Evolutionary conservation across 129 eudicot species (phyloP), one percentile per base, ranked within the genome.

Genomic region (Saposhnikovia divaricata): DNA sequence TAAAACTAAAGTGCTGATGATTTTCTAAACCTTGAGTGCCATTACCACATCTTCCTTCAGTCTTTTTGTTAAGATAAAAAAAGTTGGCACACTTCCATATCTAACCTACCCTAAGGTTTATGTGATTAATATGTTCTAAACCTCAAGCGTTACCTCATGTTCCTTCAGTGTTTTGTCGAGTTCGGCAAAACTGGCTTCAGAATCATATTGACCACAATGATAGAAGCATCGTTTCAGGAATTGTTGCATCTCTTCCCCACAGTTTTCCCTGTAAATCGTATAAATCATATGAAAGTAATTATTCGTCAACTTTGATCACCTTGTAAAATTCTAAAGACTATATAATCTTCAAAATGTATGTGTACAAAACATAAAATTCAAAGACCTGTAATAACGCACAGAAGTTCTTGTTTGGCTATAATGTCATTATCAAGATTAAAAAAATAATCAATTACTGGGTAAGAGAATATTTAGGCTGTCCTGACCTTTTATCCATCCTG

Each of bases 141-240:
- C 39, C 72, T 66, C 55, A 25, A n/a, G 72, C 25, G 45, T 81
- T 86, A 94, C 98, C 98, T 94, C 98, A 61, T 91, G 98, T 77
- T 91, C 88, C 87, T 87, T 94, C 50, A 94, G 97, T 61, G 87
- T 92, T 80, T 84, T 89, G 85, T 94, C 97, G 40, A 94, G 92
- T 85, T 92, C 97, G 37, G 87, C 76, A 83, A 94, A 94, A 84
- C 89, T 78, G 15, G 89, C 87, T 73, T 78, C 80, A 70, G 97
- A 90, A 87, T 94, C 97, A 27, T 94, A 94, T 80, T 94, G 98
- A 78, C 98, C 98, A 15, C 91, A 77, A 59, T 94, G 98, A 91
- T 91, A 94, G 82, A 94, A 94, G 83, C 98, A 94, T 84, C 97
- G 90, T 80, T 89, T 78, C 25, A 94, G 90, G 83, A 94, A 94